Evolutionary conservation across 2,329 filamentous ascomycete genomes (phyloP).

Genomic region (Xylaria multiplex): DNA sequence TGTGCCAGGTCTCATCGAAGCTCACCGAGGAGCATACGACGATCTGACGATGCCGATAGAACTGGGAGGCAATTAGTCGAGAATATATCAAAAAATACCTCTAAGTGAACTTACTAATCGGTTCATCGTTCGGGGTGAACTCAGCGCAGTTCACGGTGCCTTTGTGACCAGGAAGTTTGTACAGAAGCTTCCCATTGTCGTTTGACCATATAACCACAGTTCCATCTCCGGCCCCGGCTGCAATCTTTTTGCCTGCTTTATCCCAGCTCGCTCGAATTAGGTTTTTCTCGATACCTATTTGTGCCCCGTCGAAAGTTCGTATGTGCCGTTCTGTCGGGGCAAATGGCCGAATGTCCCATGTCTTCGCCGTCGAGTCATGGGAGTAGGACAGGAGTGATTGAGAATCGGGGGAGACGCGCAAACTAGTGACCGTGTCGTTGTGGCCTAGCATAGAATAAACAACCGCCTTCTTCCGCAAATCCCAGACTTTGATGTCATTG

Average conservation of each 20-base stretch:
- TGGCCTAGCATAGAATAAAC: conserved; percentile 91
- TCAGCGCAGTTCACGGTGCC: conserved; percentile 95
- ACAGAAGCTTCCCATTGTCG: conserved; percentile 87
- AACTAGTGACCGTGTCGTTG: conserved; percentile 88
- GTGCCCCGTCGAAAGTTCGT: conserved; percentile 91
- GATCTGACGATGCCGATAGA: conserved; percentile 89
- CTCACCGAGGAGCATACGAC: conserved; percentile 84
- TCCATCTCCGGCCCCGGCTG: conserved; percentile 88
- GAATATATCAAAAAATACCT: neutral
- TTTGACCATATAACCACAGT: conserved; percentile 92
- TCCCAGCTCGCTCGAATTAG: conserved; percentile 92
- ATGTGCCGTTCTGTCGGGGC: conserved; percentile 87
- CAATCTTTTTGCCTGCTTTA: conserved; percentile 83
- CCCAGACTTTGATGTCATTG: conserved; percentile 98
- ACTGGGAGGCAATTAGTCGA: conserved; percentile 61
- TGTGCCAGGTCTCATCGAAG: conserved; percentile 58
- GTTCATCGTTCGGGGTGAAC: conserved; percentile 85
- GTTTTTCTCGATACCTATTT: conserved; percentile 89
- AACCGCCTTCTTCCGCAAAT: conserved; percentile 88
- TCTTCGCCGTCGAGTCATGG: conserved; percentile 92
- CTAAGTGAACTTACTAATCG: conserved; percentile 75
- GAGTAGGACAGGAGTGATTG: conserved; percentile 90
- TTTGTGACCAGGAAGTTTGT: conserved; percentile 95
- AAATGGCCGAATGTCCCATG: conserved; percentile 96
- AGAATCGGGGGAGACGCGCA: conserved; percentile 91